These are phyloP conservation scores for Penicillium sclerotiorum DNA, from an alignment of 2,329 filamentous ascomycete species.

Conservation along the genomic window DNA sequence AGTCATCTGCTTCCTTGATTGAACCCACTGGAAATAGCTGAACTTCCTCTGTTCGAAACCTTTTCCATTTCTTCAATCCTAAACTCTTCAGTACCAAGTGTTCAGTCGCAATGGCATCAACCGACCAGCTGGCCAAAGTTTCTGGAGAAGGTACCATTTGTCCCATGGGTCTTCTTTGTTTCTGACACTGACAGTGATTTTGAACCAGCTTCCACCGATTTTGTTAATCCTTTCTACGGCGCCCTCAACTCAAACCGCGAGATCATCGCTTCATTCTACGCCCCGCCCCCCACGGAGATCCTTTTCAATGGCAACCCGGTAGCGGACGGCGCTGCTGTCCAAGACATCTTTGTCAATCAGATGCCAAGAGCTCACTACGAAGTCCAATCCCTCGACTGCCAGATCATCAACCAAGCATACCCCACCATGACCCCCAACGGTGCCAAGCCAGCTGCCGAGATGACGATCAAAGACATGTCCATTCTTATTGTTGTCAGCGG, in stretches of 20 bases:
- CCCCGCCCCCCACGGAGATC: slow-evolving; percentile 64
- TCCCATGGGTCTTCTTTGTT: not conserved
- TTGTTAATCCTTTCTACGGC: slow-evolving; percentile 74
- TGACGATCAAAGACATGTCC: slow-evolving; percentile 61
- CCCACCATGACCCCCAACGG: slow-evolving; percentile 55
- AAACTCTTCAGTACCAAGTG: too few species aligned
- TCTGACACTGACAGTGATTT: not conserved
- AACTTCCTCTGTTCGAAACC: too few species aligned
- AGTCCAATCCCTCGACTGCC: slow-evolving; percentile 73
- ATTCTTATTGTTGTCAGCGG: slow-evolving; percentile 75
- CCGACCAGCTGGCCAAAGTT: slow-evolving; percentile 43
- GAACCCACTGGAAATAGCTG: not conserved
- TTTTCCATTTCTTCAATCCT: too few species aligned
- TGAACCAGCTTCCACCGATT: slow-evolving; percentile 65
- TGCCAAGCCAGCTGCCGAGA: slow-evolving; percentile 43
- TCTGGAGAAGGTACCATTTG: slow-evolving; percentile 45
- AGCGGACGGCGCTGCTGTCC: slow-evolving; percentile 64
- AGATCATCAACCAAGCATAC: slow-evolving; percentile 73
- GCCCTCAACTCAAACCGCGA: slow-evolving; percentile 65
- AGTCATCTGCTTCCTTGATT: too few species aligned
- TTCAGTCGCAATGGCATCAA: slow-evolving; percentile 33
- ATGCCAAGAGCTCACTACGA: slow-evolving; percentile 69
- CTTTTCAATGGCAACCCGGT: slow-evolving; percentile 76
- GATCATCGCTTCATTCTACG: slow-evolving; percentile 71
- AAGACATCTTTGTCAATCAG: slow-evolving; percentile 68